Base-by-base conservation (phyloP, 176 grass and related monocot species). In the Paspalum notatum region DNA sequence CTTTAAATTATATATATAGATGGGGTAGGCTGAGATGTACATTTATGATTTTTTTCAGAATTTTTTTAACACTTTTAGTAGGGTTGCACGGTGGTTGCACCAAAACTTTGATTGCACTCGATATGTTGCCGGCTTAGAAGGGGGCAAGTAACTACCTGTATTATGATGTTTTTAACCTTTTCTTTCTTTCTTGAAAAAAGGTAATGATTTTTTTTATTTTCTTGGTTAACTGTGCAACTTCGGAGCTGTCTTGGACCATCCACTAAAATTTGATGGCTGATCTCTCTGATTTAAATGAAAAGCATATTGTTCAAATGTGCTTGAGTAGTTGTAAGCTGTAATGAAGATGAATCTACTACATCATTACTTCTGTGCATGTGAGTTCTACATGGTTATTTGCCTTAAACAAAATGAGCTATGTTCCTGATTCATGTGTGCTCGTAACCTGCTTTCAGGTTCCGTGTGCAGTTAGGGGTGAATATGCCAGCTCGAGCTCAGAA, bases 381-480 rank as follows among this genome's bases (percentile, higher is more conserved):
- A 75, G 9, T 76, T 52, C 4, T 68, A 20, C 27, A n/a, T 67
- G 17, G 13, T 82, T n/a, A 17, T 57, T 47, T 55, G 48, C 9
- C 51, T 50, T 67, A 72, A 43, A 24, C 40, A 81, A 63, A 62
- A 68, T 48, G 47, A 18, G 20, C 18, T 46, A 0, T 55, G 47
- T 69, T 84, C 68, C 25, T 48, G 16, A 73, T 82, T 85, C 42
- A 22, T 66, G 32, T 53, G 44, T 61, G 21, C 42, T 40, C 17
- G 43, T 62, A 22, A 46, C 37, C 9, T 91, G 32, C 74, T 84
- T 82, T 22, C 92, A 99, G 96, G 86, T 90, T 93, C 82, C 86
- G 92, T 8, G 93, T 99, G 55, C 92, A 99, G 79, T 64, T 99
- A 81, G 92, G 96, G 50, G 96, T 99, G 48, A 99, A 95, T 66